Percentiles rank a stretch among this genome's conserved stretches.
These are phyloP conservation scores for Cunninghamia lanceolata DNA, from an alignment of 75 land plant genomes.

Conservation along the genomic window DNA sequence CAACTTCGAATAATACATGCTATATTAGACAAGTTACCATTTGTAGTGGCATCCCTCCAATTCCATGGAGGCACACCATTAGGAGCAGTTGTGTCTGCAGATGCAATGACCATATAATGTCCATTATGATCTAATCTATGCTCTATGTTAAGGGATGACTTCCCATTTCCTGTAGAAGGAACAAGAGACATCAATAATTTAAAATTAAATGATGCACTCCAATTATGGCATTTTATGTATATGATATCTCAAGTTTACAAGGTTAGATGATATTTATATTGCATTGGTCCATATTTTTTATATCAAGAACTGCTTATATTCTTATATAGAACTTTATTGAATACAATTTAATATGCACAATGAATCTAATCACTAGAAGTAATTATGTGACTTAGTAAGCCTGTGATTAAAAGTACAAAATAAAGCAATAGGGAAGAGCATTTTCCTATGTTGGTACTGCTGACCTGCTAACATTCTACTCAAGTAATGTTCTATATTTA, in stretches of 20 bases:
- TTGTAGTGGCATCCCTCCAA: slow-evolving; percentile 83
- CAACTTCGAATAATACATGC: not conserved
- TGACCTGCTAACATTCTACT: not conserved
- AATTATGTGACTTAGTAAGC: not conserved
- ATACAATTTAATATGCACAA: not conserved
- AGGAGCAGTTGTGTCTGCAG: slow-evolving; percentile 60
- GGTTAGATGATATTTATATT: not conserved
- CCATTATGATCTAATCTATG: slow-evolving; percentile 82
- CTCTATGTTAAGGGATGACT: slow-evolving; percentile 67
- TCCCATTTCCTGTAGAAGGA: slow-evolving; percentile 46
- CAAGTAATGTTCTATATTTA: not conserved
- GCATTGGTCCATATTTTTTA: not conserved
- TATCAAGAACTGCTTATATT: not conserved
- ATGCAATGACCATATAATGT: slow-evolving; percentile 69
- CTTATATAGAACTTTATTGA: not conserved
- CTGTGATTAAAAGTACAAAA: not conserved
- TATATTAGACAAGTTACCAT: slow-evolving; percentile 42
- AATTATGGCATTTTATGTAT: not conserved
- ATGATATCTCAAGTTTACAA: not conserved
- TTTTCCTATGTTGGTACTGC: not conserved
- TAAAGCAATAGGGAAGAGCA: not conserved
- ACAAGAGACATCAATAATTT: not conserved
- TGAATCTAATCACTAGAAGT: not conserved
- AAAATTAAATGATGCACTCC: not conserved
- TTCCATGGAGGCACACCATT: slow-evolving; percentile 76